Evolutionary conservation across 257 asterid species (phyloP).

Genomic region (Nicotiana knightiana): DNA sequence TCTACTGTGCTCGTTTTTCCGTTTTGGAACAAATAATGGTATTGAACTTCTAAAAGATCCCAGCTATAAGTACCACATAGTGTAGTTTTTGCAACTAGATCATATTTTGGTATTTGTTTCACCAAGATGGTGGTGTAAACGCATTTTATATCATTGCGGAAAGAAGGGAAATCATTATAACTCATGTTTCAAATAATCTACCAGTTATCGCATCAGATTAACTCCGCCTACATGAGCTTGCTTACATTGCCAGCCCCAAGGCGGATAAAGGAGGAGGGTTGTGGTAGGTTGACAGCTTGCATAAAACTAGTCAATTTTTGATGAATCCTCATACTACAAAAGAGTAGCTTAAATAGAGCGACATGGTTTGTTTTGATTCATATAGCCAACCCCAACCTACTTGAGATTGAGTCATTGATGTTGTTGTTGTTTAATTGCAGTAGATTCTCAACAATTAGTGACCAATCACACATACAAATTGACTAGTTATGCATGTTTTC

Average conservation of each 20-base stretch:
- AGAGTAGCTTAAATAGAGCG: no score
- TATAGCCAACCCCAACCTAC: no score
- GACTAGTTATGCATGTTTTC: no score
- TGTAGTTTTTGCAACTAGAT: not conserved
- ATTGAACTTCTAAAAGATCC: not conserved
- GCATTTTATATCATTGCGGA: not conserved
- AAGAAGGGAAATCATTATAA: not conserved
- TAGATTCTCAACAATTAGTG: not conserved
- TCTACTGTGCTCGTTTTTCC: not conserved
- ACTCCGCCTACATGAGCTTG: no score
- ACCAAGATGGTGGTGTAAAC: not conserved
- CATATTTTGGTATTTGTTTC: not conserved
- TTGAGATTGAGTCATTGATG: no score
- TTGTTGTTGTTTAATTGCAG: not conserved
- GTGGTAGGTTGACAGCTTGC: no score
- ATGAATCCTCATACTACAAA: no score
- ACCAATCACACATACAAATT: not conserved
- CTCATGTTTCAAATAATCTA: not conserved
- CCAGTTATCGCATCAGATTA: no score
- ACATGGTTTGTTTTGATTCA: no score
- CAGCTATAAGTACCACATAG: not conserved
- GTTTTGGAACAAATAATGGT: not conserved
- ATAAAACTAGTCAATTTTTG: no score
- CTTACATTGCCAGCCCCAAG: no score
- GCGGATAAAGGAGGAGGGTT: no score